phyloP scores from a whole-genome alignment of 2,329 filamentous ascomycete genomes.

The Exophiala lecanii-corni region DNA sequence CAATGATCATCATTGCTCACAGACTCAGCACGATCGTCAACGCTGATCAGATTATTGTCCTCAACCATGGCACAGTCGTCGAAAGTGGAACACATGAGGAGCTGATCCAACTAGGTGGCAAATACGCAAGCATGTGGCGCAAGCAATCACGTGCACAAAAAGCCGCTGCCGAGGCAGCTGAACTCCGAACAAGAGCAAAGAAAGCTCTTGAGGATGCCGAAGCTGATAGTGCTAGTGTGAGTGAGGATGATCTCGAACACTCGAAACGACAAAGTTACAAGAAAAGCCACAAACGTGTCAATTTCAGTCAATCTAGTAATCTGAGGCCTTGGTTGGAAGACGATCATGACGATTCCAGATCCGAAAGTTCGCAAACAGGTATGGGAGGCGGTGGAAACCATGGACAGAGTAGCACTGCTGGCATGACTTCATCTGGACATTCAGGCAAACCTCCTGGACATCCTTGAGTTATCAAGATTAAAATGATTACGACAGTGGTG shows the following conservation, averaged over 20 bases:
- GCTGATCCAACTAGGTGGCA: slow-evolving; percentile 63
- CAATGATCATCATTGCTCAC: slow-evolving; percentile 91
- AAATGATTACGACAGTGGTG: too few species aligned
- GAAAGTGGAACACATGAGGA: slow-evolving; percentile 77
- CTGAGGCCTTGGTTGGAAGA: slow-evolving; percentile 14
- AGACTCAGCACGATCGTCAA: slow-evolving; percentile 80
- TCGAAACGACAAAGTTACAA: slow-evolving; percentile 11
- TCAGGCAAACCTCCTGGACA: slow-evolving; percentile 21
- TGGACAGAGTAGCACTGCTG: neutral
- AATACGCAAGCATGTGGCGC: slow-evolving; percentile 82
- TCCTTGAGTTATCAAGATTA: too few species aligned
- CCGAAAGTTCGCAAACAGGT: slow-evolving; percentile 12
- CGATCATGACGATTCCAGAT: slow-evolving; percentile 17
- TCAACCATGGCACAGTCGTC: slow-evolving; percentile 69
- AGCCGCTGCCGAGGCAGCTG: slow-evolving; percentile 58
- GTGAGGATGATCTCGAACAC: slow-evolving; percentile 40
- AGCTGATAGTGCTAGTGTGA: slow-evolving; percentile 46
- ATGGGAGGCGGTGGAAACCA: slow-evolving; percentile 4
- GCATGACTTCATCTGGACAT: slow-evolving; percentile 1
- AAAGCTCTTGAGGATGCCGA: slow-evolving; percentile 36
- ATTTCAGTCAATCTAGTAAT: slow-evolving; percentile 25
- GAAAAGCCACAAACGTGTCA: slow-evolving; percentile 25
- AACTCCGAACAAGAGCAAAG: slow-evolving; percentile 41
- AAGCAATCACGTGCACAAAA: slow-evolving; percentile 78
- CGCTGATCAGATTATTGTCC: slow-evolving; percentile 77